Conservation (phyloP, 768 basidiomycete genomes). For the Gelatoporia subvermispora region DNA sequence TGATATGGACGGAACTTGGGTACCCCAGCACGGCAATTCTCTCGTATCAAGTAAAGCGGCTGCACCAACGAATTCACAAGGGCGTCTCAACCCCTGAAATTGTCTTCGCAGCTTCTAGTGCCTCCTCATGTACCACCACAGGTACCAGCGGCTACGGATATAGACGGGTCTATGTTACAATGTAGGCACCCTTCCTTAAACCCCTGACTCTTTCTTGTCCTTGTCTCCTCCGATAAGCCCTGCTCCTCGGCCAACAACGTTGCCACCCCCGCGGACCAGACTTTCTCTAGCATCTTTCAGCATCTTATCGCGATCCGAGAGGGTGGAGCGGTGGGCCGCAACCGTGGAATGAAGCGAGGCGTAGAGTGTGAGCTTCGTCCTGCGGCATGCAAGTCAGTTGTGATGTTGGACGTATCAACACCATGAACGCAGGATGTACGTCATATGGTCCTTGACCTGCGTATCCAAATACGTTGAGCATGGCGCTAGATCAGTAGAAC, state of each 20-base stretch:
- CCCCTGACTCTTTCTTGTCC: background rate
- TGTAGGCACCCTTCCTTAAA: no score
- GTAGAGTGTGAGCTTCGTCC: constrained; percentile 46
- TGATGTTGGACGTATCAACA: no score
- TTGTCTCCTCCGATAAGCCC: background rate
- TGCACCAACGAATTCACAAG: no score
- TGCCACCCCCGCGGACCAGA: constrained; percentile 38
- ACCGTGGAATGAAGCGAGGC: constrained; percentile 37
- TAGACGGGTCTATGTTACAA: no score
- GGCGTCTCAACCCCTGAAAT: no score
- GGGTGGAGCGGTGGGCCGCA: constrained; percentile 33
- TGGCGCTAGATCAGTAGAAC: background rate
- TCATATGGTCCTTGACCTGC: constrained; percentile 45
- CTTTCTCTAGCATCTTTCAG: constrained; percentile 28
- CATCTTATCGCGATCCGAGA: constrained; percentile 36
- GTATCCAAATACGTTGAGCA: background rate
- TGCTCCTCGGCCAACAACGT: constrained; percentile 25
- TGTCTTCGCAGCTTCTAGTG: no score
- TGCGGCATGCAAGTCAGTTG: constrained; percentile 11
- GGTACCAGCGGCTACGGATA: no score
- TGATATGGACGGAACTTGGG: no score
- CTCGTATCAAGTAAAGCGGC: no score
- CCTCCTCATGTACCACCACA: no score
- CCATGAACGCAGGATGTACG: no score
- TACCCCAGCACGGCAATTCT: no score